These are phyloP conservation scores for Astraeus odoratus DNA, from an alignment of 768 basidiomycete species.

Conservation along the genomic window DNA sequence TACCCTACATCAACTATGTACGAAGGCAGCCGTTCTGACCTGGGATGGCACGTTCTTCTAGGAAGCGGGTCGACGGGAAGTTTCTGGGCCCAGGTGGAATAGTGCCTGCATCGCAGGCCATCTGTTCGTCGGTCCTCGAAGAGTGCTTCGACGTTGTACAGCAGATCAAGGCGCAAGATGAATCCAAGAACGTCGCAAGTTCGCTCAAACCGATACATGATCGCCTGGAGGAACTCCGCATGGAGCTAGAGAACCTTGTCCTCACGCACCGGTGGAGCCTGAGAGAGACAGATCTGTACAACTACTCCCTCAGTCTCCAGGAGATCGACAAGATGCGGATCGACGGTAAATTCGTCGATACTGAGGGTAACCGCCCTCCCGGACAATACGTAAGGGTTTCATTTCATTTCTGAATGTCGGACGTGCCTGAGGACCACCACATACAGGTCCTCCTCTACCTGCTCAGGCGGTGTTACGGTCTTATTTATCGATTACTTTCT, in stretches of 20 bases:
- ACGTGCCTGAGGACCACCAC: not conserved
- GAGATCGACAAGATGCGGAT: conserved; percentile 97
- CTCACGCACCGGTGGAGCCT: conserved; percentile 97
- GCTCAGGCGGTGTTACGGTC: conserved; percentile 89
- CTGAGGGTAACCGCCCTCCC: conserved; percentile 83
- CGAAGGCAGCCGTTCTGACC: no score
- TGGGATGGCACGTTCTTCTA: conserved; percentile 21
- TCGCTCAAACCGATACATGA: conserved; percentile 92
- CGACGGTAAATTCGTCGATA: conserved; percentile 94
- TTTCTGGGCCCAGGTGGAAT: conserved; percentile 88
- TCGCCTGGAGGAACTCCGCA: conserved; percentile 75
- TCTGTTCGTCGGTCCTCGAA: conserved; percentile 88
- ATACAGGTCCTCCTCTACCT: conserved; percentile 87
- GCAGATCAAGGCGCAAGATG: conserved; percentile 91
- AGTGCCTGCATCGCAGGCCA: conserved; percentile 86
- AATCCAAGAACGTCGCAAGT: conserved; percentile 79
- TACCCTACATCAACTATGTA: conserved; percentile 29
- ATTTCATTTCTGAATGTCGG: not conserved
- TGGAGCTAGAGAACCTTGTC: conserved; percentile 85
- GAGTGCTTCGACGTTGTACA: conserved; percentile 95
- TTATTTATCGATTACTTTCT: conserved; percentile 89
- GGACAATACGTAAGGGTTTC: conserved; percentile 81
- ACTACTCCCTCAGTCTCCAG: conserved; percentile 86
- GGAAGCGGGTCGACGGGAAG: conserved; percentile 92
- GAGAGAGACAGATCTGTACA: conserved; percentile 89